Evolutionary conservation across 208 protist genomes (phyloP).

Genomic region (Acanthamoeba lenticulata): DNA sequence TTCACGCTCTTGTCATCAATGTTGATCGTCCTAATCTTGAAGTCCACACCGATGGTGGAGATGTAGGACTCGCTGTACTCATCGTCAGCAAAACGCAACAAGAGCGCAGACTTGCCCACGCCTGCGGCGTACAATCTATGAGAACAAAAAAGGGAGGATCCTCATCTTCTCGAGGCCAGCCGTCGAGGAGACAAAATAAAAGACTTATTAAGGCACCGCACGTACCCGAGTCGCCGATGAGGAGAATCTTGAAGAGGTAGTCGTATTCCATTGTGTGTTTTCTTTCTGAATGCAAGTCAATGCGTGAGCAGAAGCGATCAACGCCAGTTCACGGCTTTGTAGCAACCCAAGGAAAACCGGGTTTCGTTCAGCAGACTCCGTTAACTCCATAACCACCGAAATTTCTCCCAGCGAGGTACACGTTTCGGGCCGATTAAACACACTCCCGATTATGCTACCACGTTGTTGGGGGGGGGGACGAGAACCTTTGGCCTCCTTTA

Average conservation of each 20-base stretch:
- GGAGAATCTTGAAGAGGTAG: constrained; percentile 68
- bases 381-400: background rate
- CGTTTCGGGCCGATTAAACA: no score
- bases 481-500: no score
- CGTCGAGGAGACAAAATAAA: background rate
- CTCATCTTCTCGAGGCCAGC: background rate
- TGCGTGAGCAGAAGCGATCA: background rate
- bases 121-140: background rate
- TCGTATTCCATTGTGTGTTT: constrained; percentile 18
- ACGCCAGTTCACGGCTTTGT: background rate
- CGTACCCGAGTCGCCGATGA: constrained; percentile 60
- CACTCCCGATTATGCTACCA: no score
- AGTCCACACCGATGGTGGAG: constrained; percentile 98
- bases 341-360: background rate
- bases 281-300: background rate
- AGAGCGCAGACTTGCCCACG: constrained; percentile 54
- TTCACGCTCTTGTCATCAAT: constrained; percentile 91
- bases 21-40: constrained; percentile 91
- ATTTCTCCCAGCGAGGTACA: no score
- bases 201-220: constrained; percentile 57
- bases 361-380: background rate
- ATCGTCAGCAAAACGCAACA: constrained; percentile 30
- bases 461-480: no score
- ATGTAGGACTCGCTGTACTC: constrained; percentile 74
- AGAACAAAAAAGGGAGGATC: background rate